A percentile compares a stretch with the other conserved stretches of the same genome.
phyloP scores from a whole-genome alignment of 768 basidiomycete species.

The Collybia mongolica region DNA sequence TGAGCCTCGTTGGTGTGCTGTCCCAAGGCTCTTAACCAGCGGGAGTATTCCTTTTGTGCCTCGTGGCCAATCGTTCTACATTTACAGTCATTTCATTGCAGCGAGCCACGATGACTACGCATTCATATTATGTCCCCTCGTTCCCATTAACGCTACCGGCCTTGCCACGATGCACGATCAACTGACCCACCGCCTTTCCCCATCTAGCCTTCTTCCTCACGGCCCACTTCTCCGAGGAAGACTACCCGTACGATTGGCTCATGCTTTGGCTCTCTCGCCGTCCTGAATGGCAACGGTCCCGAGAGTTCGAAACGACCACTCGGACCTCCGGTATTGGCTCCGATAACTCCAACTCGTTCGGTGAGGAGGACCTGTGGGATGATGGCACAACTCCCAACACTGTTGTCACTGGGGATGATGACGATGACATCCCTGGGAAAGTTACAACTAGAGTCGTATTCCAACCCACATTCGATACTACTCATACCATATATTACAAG shows the following conservation, averaged over 20 bases:
- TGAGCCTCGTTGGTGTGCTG: no score
- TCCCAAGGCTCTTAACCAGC: background rate
- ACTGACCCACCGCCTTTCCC: constrained; percentile 19
- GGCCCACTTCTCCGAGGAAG: constrained; percentile 88
- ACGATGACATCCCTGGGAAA: constrained; percentile 52
- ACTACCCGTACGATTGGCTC: constrained; percentile 89
- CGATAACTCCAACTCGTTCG: constrained; percentile 56
- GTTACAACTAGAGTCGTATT: constrained; percentile 82
- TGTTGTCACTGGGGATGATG: constrained; percentile 12
- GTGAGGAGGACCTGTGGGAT: constrained; percentile 45
- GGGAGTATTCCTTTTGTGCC: background rate
- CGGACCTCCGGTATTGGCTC: constrained; percentile 64
- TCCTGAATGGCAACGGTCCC: constrained; percentile 84
- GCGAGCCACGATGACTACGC: no score
- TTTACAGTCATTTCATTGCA: background rate
- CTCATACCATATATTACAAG: constrained; percentile 84
- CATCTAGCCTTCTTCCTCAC: constrained; percentile 79
- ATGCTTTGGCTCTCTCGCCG: constrained; percentile 88
- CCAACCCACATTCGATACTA: constrained; percentile 86
- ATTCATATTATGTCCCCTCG: constrained; percentile 4
- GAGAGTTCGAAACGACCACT: constrained; percentile 88
- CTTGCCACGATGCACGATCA: constrained; percentile 18
- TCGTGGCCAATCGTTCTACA: background rate
- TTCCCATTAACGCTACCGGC: constrained; percentile 13
- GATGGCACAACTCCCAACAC: constrained; percentile 24